Evolutionary conservation across 352 stramenopile species (phyloP).

Genomic region (Phytophthora tubulina): DNA sequence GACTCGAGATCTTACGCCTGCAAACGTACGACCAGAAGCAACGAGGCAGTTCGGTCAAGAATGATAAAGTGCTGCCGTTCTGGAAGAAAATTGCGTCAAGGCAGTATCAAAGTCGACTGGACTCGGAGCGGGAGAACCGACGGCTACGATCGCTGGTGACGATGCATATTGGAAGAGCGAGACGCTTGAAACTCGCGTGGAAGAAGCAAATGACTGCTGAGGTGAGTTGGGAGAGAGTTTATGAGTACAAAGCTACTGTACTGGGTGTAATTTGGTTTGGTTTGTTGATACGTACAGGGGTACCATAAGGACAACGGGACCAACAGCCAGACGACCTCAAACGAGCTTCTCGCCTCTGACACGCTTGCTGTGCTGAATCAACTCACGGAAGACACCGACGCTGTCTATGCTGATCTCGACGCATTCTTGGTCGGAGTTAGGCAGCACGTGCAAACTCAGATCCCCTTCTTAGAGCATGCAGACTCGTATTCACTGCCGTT

Average conservation of each 20-base stretch:
- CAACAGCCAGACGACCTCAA: background rate
- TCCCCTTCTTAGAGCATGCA: constrained; percentile 24
- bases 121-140: constrained; percentile 33
- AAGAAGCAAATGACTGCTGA: constrained; percentile 27
- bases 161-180: constrained; percentile 25
- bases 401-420: constrained; percentile 20
- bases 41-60: background rate
- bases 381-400: constrained; percentile 8
- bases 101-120: constrained; percentile 24
- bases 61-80: constrained; percentile 27
- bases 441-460: background rate
- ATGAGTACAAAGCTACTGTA: background rate
- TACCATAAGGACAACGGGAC: background rate
- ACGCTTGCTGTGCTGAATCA: constrained; percentile 12
- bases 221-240: constrained; percentile 1
- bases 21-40: constrained; percentile 19
- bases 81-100: constrained; percentile 36
- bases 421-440: constrained; percentile 10
- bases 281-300: constrained; percentile 9
- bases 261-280: background rate
- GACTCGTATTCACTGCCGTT: constrained; percentile 29
- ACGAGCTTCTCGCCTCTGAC: background rate
- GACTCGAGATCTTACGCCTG: constrained; percentile 25
- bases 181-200: constrained; percentile 30
- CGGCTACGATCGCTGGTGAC: constrained; percentile 28